Evolutionary conservation across 2,329 filamentous ascomycete species (phyloP), one percentile per base, ranked within the genome.

Genomic region (Aspergillus luchuensis): DNA sequence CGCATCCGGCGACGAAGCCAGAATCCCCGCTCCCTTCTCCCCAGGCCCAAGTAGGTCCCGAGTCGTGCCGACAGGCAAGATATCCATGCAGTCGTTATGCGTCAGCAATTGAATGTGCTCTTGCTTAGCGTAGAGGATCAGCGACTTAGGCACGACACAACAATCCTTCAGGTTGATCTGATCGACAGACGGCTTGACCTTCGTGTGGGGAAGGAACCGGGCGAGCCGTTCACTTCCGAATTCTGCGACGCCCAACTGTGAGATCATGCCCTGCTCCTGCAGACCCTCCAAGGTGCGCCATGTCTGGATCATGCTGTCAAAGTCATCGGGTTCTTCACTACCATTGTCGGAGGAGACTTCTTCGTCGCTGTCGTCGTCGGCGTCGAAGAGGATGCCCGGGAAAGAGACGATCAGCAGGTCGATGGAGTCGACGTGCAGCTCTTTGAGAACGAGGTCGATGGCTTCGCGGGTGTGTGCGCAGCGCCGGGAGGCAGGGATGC

Each of bases 141-240:
- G 83, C 11, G 92, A 89, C 70, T 92, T 93, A 8, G 95, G 95
- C 47, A 98, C 95, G 50, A 92, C 94, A 78, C 95, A 99, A 81
- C 94, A 98, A 77, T 98, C 91, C 69, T 91, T 89, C 54, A 97
- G 86, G 74, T 98, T 98, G 82, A 99, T 96, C 82, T 99, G 95
- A 76, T 98, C 88, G 43, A 98, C 94, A 19, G 86, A 85, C 0
- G 95, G 95, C 67, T 85, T 86, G 62, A 96, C 82, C 43, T 81
- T 82, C 21, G 91, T 89, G 63, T 86, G 82, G 45, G 86, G 82
- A 25, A 98, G 80, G 70, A 99, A 93, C 13, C 86, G 86, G n/a
- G 84, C 79, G 39, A 99, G 81, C 70, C 95, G 89, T 68, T 92
- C 88, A 67, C 88, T 91, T 58, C 94, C 93, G 73, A 97, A 98